Conservation (phyloP, 2,329 filamentous ascomycete genomes). For the Aureobasidium lini region DNA sequence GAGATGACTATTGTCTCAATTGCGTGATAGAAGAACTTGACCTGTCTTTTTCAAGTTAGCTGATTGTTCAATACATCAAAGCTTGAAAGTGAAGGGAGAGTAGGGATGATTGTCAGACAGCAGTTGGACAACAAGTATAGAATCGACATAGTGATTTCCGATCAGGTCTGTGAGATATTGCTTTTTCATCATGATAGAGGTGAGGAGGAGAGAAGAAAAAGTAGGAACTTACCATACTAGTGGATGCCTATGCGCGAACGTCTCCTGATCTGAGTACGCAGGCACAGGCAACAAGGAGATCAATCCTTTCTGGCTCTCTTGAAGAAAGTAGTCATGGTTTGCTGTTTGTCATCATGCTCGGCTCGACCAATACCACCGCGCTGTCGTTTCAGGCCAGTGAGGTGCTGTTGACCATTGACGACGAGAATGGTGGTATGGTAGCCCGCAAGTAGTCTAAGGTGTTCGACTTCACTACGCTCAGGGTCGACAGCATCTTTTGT, state of each 20-base stretch:
- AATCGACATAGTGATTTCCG: constrained; percentile 65
- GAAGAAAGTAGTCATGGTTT: constrained; percentile 71
- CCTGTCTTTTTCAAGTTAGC: constrained; percentile 9
- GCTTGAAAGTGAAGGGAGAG: not conserved
- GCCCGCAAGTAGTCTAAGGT: constrained; percentile 20
- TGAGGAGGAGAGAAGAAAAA: constrained; percentile 16
- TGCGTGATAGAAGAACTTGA: not conserved
- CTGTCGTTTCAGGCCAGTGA: constrained; percentile 68
- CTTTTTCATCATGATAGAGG: constrained; percentile 45
- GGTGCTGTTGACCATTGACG: constrained; percentile 65
- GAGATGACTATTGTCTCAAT: too few species aligned
- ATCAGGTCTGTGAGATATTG: constrained; percentile 76
- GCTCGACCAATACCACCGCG: constrained; percentile 75
- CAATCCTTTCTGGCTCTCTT: constrained; percentile 45
- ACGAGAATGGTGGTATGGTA: constrained; percentile 48
- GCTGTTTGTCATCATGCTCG: constrained; percentile 66
- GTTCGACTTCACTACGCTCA: not conserved
- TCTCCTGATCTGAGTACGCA: not conserved
- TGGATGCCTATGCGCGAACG: not conserved
- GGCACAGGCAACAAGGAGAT: constrained; percentile 13
- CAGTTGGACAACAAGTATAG: constrained; percentile 63
- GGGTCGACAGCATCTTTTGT: not conserved
- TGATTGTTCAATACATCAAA: not conserved
- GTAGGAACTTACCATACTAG: constrained; percentile 22
- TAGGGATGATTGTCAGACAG: constrained; percentile 55